A percentile compares a stretch with the other conserved stretches of the same genome.
phyloP scores from a whole-genome alignment of 306 rosid species.

The Benincasa hispida region DNA sequence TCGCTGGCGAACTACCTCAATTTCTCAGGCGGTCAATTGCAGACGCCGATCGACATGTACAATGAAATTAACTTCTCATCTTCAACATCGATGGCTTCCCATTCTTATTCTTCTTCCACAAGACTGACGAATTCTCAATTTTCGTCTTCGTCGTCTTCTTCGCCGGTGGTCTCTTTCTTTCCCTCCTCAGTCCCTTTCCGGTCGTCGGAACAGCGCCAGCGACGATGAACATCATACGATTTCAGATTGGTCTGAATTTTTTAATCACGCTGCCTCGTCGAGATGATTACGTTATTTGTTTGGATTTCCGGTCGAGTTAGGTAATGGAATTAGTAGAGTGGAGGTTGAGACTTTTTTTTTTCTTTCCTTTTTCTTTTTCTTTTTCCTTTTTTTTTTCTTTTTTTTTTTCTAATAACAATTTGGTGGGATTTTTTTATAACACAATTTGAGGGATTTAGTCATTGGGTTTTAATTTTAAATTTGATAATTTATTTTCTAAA shows the following conservation, averaged over 20 bases:
- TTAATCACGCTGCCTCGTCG: neutral
- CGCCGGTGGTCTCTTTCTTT: neutral
- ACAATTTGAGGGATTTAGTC: neutral
- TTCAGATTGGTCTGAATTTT: neutral
- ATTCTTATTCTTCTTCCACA: constrained; percentile 1
- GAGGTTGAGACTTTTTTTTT: neutral
- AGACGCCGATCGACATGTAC: constrained; percentile 12
- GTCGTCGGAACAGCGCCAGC: neutral
- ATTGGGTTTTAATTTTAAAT: too few relatives aligned
- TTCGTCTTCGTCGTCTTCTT: constrained; percentile 1
- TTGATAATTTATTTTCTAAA: too few relatives aligned
- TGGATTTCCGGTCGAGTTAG: neutral
- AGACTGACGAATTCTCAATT: constrained; percentile 7
- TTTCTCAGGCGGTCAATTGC: neutral
- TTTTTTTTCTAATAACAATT: too few relatives aligned
- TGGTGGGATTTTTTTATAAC: too few relatives aligned
- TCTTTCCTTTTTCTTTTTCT: neutral
- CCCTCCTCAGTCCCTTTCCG: neutral
- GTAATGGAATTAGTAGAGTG: neutral
- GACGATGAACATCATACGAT: neutral
- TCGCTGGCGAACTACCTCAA: neutral
- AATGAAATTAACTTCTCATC: constrained; percentile 17
- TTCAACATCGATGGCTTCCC: constrained; percentile 10
- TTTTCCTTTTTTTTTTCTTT: neutral
- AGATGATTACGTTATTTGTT: neutral